A percentile compares a stretch with the other conserved stretches of the same genome.
Conservation (phyloP, 164 flowering plant species). For the Echeveria elegans region DNA sequence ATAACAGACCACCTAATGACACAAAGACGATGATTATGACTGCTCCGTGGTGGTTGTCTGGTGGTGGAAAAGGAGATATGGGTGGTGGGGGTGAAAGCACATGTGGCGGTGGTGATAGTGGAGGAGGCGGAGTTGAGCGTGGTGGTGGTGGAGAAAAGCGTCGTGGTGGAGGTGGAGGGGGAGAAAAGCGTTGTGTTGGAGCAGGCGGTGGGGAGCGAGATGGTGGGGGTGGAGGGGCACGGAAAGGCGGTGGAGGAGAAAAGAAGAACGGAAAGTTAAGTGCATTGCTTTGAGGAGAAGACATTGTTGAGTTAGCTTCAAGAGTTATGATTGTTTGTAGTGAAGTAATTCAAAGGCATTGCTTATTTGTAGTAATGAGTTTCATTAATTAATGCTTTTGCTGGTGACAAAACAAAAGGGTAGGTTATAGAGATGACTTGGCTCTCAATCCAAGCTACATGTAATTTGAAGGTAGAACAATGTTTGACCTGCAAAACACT, state of each 20-base stretch:
- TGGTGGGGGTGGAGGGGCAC: too few relatives aligned
- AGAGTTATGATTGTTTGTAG: too few relatives aligned
- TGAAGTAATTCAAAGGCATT: too few relatives aligned
- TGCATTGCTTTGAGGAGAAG: too few relatives aligned
- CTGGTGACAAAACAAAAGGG: neutral
- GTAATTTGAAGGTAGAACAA: neutral
- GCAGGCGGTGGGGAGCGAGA: too few relatives aligned
- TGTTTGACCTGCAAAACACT: neutral
- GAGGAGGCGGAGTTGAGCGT: constrained; percentile 27
- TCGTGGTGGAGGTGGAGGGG: too few relatives aligned
- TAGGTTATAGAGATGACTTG: constrained; percentile 3
- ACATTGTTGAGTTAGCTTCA: too few relatives aligned
- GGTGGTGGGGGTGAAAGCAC: constrained; percentile 17
- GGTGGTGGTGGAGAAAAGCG: too few relatives aligned
- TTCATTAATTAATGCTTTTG: neutral
- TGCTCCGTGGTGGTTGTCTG: constrained; percentile 28
- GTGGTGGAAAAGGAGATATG: constrained; percentile 24
- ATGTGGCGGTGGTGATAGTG: too few relatives aligned
- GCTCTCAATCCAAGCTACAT: constrained; percentile 1
- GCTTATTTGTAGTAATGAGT: constrained; percentile 1
- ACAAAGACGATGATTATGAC: constrained; percentile 41
- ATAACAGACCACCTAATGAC: constrained; percentile 53
- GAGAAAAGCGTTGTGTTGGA: too few relatives aligned
- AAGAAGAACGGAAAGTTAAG: too few relatives aligned
- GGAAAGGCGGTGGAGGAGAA: too few relatives aligned